Evolutionary conservation across 2,329 filamentous ascomycete genomes (phyloP).

Genomic region (Arthrobotrys pseudoclavata): DNA sequence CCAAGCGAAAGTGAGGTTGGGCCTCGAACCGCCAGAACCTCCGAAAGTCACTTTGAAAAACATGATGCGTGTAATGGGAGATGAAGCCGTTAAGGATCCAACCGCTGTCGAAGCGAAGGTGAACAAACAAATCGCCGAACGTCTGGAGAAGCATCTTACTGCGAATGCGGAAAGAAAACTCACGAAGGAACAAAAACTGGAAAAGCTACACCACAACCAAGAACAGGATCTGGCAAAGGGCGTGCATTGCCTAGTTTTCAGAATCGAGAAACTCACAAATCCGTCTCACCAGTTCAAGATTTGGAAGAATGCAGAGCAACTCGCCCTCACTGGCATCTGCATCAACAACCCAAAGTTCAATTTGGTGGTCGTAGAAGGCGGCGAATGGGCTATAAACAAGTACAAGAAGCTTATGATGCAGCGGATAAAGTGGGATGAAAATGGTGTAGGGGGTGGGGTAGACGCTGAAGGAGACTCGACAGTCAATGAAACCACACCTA

Average conservation of each 20-base stretch:
- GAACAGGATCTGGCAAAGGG: slow-evolving; percentile 89
- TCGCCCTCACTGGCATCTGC: slow-evolving; percentile 87
- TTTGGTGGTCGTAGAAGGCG: slow-evolving; percentile 91
- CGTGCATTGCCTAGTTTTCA: slow-evolving; percentile 88
- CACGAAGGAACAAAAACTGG: slow-evolving; percentile 85
- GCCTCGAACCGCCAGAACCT: slow-evolving; percentile 87
- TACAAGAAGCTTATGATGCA: slow-evolving; percentile 95
- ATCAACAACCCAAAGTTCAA: slow-evolving; percentile 91
- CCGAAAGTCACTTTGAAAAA: slow-evolving; percentile 98
- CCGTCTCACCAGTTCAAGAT: slow-evolving; percentile 95
- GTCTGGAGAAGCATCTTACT: slow-evolving; percentile 81
- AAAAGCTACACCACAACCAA: slow-evolving; percentile 86
- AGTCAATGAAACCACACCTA: slow-evolving; percentile 60
- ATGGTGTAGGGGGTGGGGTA: slow-evolving; percentile 73
- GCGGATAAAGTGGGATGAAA: slow-evolving; percentile 95
- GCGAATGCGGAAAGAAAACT: slow-evolving; percentile 88
- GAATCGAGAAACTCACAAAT: slow-evolving; percentile 88
- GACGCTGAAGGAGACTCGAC: slow-evolving; percentile 52
- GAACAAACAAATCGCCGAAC: slow-evolving; percentile 90
- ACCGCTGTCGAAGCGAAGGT: slow-evolving; percentile 96
- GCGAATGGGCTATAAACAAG: slow-evolving; percentile 81
- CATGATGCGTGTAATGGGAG: slow-evolving; percentile 94
- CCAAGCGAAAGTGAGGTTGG: slow-evolving; percentile 94
- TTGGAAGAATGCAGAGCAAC: slow-evolving; percentile 89
- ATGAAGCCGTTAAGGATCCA: slow-evolving; percentile 93